Base-by-base conservation (phyloP, 202 grass and related monocot species). In the Panicum hallii region DNA sequence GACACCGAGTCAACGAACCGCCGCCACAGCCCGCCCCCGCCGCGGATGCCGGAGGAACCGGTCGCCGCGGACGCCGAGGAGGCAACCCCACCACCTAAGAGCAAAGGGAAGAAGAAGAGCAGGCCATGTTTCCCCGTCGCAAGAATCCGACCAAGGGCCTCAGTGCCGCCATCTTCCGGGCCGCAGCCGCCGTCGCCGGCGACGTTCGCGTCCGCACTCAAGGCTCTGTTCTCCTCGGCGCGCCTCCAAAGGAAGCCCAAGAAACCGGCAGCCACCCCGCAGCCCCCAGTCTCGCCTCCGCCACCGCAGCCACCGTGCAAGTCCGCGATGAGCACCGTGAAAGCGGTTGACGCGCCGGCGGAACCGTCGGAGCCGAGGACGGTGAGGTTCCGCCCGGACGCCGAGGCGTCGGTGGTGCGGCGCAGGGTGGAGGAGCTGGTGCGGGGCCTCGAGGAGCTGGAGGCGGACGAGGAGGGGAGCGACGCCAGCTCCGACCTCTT, bases 401-500 rank as follows among this genome's bases (percentile, higher is more conserved):
- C 70, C 38, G 78, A 84, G 17, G 87, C 45, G 28, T 87, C 70
- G 64, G 80, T 70, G 70, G 87, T 84, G 74, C 83, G 81, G 78
- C 88, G 79, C 11, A 88, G 87, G 90, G 83, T 91, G 55, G 89
- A 95, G n/a, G 83, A 92, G 80, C 82, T 93, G 36, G 81, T 92
- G 61, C 79, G 84, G 42, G 60, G 75, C n/a, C 69, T 90, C 56
- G 84, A 82, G 23, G 87, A 91, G 58, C 64, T 88, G 79, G 85
- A 83, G 26, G 87, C 88, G 64, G 79, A 91, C 17, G 92, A 88
- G 9, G 88, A 71, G 34, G 82, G 83, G 4, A 98, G 95, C 78
- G 95, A 98, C 79, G 71, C 81, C 15, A 98, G 95, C 82, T 95
- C 95, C 23, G 95, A 98, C 80, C 88, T 98, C 63, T 98, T 98